phyloP scores from a whole-genome alignment of 495 filamentous ascomycete genomes.

The Penicillium psychrofluorescens region DNA sequence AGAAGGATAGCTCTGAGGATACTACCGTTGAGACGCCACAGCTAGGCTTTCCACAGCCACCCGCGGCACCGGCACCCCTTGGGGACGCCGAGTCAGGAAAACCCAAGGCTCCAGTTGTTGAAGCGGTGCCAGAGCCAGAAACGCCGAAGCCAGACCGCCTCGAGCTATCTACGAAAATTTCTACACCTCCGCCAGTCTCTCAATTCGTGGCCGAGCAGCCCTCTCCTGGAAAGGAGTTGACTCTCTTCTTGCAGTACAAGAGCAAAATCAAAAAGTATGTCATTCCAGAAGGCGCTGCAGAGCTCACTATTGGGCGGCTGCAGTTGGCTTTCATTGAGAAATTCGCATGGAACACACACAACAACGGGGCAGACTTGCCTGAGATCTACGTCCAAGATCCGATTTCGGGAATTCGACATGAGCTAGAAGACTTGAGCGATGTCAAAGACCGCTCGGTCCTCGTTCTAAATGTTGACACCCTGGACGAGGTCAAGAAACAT shows the following conservation, averaged over 20 bases:
- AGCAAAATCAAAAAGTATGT: conserved; percentile 96
- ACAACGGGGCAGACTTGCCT: conserved; percentile 84
- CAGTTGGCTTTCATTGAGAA: conserved; percentile 99
- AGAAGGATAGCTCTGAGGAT: conserved; percentile 15
- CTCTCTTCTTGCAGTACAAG: conserved; percentile 94
- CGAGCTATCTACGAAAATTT: conserved; percentile 13
- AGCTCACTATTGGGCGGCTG: conserved; percentile 75
- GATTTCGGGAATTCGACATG: conserved; percentile 87
- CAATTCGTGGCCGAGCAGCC: conserved; percentile 62
- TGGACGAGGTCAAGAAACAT: conserved; percentile 94
- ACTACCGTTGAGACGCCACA: conserved; percentile 11
- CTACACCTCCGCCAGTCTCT: conserved; percentile 36
- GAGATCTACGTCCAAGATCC: conserved; percentile 98
- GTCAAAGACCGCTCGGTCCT: conserved; percentile 93
- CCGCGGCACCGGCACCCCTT: conserved; percentile 21
- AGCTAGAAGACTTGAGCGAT: conserved; percentile 89
- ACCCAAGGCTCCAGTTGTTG: conserved; percentile 26
- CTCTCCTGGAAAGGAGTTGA: conserved; percentile 79
- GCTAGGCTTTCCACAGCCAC: conserved; percentile 28
- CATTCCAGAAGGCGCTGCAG: conserved; percentile 72
- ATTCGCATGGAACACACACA: conserved; percentile 96
- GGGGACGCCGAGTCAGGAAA: conserved; percentile 43
- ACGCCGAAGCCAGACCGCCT: conserved; percentile 27
- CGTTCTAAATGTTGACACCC: conserved; percentile 85
- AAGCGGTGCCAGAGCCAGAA: conserved; percentile 26